Evolutionary conservation across 2,329 filamentous ascomycete genomes (phyloP).

Genomic region (Aspergillus clavatus): DNA sequence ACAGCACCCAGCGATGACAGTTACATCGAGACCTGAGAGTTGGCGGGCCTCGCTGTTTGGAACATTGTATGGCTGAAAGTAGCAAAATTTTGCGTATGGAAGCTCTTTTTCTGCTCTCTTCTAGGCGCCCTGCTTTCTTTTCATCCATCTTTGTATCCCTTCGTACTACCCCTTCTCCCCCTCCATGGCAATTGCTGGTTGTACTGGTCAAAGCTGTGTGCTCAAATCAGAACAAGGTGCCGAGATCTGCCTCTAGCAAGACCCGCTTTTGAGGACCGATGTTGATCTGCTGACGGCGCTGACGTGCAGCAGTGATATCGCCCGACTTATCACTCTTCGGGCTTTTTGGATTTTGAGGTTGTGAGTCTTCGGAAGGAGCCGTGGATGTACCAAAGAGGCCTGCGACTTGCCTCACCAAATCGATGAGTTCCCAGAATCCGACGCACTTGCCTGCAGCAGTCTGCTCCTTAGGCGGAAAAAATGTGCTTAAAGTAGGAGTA

Average conservation of each 20-base stretch:
- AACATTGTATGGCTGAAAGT: too few relatives aligned
- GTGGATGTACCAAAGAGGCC: slow-evolving; percentile 26
- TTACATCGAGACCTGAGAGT: too few relatives aligned
- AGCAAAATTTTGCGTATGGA: too few relatives aligned
- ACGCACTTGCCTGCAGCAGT: slow-evolving; percentile 12
- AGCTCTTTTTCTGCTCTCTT: too few relatives aligned
- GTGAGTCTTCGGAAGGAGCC: slow-evolving; percentile 1
- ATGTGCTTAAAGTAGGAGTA: slow-evolving; percentile 28
- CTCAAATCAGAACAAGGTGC: slow-evolving; percentile 23
- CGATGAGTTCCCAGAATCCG: slow-evolving; percentile 36
- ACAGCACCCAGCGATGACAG: too few relatives aligned
- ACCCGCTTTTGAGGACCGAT: slow-evolving; percentile 1
- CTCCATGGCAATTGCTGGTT: not conserved
- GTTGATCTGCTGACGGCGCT: not conserved
- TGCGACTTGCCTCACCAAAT: slow-evolving; percentile 30
- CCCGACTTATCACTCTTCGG: not conserved
- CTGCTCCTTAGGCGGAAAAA: slow-evolving; percentile 30
- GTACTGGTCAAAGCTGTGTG: not conserved
- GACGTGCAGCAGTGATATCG: not conserved
- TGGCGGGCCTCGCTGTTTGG: too few relatives aligned
- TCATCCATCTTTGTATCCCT: not conserved
- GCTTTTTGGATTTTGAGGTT: not conserved
- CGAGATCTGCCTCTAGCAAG: slow-evolving; percentile 24
- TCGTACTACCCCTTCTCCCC: too few relatives aligned
- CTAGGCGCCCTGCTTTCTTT: not conserved